Conservation (phyloP, 805 yeast genomes). For the Yarrowia porcina region DNA sequence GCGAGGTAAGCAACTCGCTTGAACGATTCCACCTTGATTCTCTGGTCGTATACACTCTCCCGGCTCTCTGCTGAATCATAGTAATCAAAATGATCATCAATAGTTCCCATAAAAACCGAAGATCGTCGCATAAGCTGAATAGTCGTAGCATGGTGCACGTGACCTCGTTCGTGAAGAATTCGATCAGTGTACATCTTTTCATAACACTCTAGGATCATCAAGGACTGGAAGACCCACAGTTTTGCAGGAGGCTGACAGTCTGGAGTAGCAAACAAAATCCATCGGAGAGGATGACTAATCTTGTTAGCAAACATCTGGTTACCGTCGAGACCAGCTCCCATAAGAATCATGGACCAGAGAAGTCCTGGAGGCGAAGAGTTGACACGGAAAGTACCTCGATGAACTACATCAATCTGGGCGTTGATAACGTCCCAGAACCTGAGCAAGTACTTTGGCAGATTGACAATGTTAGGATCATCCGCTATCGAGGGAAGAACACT, state of each 20-base stretch:
- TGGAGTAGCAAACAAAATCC: constrained; percentile 64
- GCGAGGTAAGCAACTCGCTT: constrained; percentile 79
- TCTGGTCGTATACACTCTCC: constrained; percentile 2
- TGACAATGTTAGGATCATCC: constrained; percentile 25
- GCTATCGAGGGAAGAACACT: constrained; percentile 34
- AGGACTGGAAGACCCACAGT: constrained; percentile 72
- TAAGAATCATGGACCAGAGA: constrained; percentile 51
- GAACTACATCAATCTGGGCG: constrained; percentile 57
- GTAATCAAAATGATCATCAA: constrained; percentile 27
- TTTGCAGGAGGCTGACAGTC: constrained; percentile 75
- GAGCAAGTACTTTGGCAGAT: constrained; percentile 34
- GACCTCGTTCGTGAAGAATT: constrained; percentile 73
- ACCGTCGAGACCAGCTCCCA: constrained; percentile 51
- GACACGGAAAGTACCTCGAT: constrained; percentile 56
- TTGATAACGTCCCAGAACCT: constrained; percentile 58
- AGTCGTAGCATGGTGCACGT: constrained; percentile 82
- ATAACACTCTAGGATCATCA: constrained; percentile 69
- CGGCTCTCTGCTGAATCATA: constrained; percentile 17
- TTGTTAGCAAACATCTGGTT: constrained; percentile 43
- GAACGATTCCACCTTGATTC: constrained; percentile 54
- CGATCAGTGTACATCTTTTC: constrained; percentile 73
- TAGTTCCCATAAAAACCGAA: constrained; percentile 50
- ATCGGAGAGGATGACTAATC: constrained; percentile 60
- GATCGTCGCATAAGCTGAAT: constrained; percentile 73
- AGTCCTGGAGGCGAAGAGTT: constrained; percentile 48